Base-by-base conservation (phyloP, 352 stramenopile genomes). In the Globisporangium nagaii region DNA sequence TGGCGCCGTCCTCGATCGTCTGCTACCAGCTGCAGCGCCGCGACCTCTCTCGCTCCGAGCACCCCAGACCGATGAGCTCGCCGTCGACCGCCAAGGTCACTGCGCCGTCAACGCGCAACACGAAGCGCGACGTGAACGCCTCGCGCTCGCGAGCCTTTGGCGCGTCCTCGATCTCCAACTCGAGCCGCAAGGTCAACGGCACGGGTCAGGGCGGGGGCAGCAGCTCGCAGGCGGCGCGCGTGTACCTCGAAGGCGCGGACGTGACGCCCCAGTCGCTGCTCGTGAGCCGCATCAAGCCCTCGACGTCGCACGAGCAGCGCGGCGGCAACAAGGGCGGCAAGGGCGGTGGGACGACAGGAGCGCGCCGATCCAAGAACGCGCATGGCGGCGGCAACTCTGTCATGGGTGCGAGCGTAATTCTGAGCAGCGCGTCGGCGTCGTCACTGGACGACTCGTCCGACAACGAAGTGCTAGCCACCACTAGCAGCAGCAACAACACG, bases 191-290 rank as follows among this genome's bases (percentile, higher is more conserved):
- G 24, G 75, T 92, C 46, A 79, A 79, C 22, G 79, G 73, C 28
- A 75, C 69, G 3, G 66, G 62, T 10, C 63, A 41, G 41, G 22
- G 27, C 5, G n/a, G 57, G 7, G 60, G 66, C 19, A 59, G 60
- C 1, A 73, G 65, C 36, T 60, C 62, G 0, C 69, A 72, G 19
- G 73, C 72, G 4, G 64, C 75, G 39, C 77, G 79, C 25, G 78
- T 92, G 30, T 92, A 77, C 56, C 48, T 90, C 24, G 75, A 89
- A 24, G 82, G 82, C 5, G 59, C 63, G 3, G 79, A 92, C 25
- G 82, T 90, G 27, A 92, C 81, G 9, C 81, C 82, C 22, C 82
- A 92, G 57, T 92, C 82, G 28, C 63, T 92, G 27, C 66, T 92
- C 0, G 62, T 86, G 53, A 88, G 76, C 48, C 74, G 76, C 28